Evolutionary conservation across 345 rosid genomes (phyloP).

Genomic region (Cardamine resedifolia): DNA sequence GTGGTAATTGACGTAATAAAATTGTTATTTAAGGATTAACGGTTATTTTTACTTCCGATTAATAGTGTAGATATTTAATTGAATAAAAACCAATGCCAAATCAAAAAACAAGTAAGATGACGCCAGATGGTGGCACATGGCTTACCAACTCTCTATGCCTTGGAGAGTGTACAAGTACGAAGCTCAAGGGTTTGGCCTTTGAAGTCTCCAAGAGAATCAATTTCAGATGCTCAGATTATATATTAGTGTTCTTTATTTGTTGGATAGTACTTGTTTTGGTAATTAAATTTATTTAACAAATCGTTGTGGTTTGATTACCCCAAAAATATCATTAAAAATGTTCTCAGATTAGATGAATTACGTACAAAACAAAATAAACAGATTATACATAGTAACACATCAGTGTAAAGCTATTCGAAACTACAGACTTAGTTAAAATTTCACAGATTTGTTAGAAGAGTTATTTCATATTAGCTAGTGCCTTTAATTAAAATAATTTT

Average conservation of each 20-base stretch:
- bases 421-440: too few relatives aligned
- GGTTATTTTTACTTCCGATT: too few relatives aligned
- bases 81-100: too few relatives aligned
- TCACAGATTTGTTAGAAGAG: too few relatives aligned
- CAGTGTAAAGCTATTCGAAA: background rate
- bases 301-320: background rate
- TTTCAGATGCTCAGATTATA: conserved; percentile 22
- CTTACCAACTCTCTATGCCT: conserved; percentile 17
- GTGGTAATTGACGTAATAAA: too few relatives aligned
- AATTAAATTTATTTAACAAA: background rate
- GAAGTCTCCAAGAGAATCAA: conserved; percentile 30
- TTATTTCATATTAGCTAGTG: too few relatives aligned
- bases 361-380: too few relatives aligned
- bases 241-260: background rate
- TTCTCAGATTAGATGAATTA: background rate
- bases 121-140: conserved; percentile 31
- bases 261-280: background rate
- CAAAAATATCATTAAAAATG: background rate
- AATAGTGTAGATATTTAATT: too few relatives aligned
- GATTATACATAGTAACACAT: background rate
- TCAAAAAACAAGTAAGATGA: background rate
- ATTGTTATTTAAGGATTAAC: too few relatives aligned
- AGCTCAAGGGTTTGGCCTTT: conserved; percentile 20
- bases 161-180: conserved; percentile 21
- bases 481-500: too few relatives aligned